Evolutionary conservation across 2,329 filamentous ascomycete genomes (phyloP).

Genomic region (Achaetomium macrosporum): DNA sequence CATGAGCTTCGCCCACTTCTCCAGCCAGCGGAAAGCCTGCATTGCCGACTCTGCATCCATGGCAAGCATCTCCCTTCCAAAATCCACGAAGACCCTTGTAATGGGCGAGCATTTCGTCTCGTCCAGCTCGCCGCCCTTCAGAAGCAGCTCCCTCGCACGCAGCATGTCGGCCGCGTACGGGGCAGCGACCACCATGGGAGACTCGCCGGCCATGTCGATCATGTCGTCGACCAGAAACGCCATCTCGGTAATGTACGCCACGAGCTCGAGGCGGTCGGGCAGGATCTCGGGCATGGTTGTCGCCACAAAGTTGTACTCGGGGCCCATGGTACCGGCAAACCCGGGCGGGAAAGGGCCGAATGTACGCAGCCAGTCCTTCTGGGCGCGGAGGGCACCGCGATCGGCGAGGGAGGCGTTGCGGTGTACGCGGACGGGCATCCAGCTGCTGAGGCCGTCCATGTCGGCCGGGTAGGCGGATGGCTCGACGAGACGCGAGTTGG

Average conservation of each 20-base stretch:
- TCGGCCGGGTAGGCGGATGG: not conserved
- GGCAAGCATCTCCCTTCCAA: not conserved
- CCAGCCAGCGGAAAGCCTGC: not conserved
- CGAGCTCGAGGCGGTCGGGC: conserved; percentile 13
- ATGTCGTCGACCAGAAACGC: conserved; percentile 10
- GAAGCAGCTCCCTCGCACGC: not conserved
- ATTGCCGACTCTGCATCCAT: not conserved
- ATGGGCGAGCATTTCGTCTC: not conserved
- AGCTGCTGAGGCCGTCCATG: conserved; percentile 1
- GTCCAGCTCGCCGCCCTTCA: not conserved
- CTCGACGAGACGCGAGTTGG: not conserved
- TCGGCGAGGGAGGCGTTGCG: conserved; percentile 1
- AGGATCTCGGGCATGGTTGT: not conserved
- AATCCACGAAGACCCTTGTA: not conserved
- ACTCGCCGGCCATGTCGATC: conserved; percentile 1
- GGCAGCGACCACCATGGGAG: not conserved
- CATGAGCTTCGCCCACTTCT: not conserved
- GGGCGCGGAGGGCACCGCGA: conserved; percentile 12
- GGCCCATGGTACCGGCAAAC: conserved; percentile 4
- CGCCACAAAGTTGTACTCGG: not conserved
- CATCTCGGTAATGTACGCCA: conserved; percentile 9
- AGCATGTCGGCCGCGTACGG: not conserved
- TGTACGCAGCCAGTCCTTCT: conserved; percentile 7
- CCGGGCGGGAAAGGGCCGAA: not conserved
- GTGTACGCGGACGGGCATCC: conserved; percentile 8